These are phyloP conservation scores for Saccharum spontaneum DNA, from an alignment of 176 grass and related monocot species.

Conservation along the genomic window DNA sequence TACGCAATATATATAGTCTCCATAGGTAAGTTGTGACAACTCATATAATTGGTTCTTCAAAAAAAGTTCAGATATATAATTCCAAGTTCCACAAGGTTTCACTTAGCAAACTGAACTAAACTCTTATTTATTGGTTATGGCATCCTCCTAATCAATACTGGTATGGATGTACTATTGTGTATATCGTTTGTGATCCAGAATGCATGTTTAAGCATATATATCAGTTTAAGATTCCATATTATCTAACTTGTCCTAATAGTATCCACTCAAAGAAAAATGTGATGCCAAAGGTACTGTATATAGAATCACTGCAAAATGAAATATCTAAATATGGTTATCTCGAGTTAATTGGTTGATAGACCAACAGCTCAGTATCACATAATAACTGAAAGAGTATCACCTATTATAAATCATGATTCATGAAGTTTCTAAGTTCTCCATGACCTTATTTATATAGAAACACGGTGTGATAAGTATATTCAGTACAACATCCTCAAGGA, in stretches of 20 bases:
- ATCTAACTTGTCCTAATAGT: background rate
- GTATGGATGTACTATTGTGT: too few species aligned
- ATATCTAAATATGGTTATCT: background rate
- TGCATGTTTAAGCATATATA: background rate
- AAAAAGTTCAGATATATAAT: background rate
- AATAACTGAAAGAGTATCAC: conserved; percentile 15
- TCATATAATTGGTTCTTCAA: background rate
- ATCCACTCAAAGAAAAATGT: background rate
- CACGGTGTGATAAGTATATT: conserved; percentile 25
- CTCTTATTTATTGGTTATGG: too few species aligned
- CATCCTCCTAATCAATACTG: too few species aligned
- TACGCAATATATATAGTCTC: background rate
- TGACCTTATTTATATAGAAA: conserved; percentile 44
- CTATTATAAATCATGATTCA: conserved; percentile 41
- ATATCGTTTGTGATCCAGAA: too few species aligned
- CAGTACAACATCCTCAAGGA: conserved; percentile 33
- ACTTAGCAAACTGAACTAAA: background rate
- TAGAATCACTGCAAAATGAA: conserved; percentile 5
- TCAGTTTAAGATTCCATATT: background rate
- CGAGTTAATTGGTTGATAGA: background rate
- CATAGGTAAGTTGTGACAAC: background rate
- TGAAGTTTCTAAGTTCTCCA: conserved; percentile 32
- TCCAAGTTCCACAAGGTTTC: background rate
- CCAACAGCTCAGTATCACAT: background rate
- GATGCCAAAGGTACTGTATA: background rate